Percentiles rank a stretch among this genome's conserved stretches.
Evolutionary conservation across 805 yeast genomes (phyloP).

Genomic region (Candida vaughaniae): DNA sequence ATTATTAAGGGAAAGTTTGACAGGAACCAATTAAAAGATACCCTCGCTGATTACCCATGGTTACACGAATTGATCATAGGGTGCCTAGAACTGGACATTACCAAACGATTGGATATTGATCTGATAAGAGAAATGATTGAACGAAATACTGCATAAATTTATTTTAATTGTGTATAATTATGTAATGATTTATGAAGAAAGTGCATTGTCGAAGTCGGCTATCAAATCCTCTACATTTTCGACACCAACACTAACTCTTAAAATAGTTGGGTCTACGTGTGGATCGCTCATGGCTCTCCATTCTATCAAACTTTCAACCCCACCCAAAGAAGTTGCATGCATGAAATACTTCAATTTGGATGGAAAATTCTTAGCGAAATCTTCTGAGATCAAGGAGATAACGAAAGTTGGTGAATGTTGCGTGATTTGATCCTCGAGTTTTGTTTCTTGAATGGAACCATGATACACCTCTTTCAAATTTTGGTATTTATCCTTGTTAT

Average conservation of each 20-base stretch:
- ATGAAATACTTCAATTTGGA: slow-evolving; percentile 65
- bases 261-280: slow-evolving; percentile 50
- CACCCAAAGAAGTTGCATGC: slow-evolving; percentile 86
- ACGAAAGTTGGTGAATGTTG: slow-evolving; percentile 75
- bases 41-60: slow-evolving; percentile 23
- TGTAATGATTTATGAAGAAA: slow-evolving; percentile 19
- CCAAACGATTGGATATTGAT: slow-evolving; percentile 52
- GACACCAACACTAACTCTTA: slow-evolving; percentile 79
- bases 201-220: slow-evolving; percentile 64
- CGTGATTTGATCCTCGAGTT: slow-evolving; percentile 53
- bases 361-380: slow-evolving; percentile 64
- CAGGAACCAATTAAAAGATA: slow-evolving; percentile 31
- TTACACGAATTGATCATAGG: slow-evolving; percentile 43
- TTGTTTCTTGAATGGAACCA: slow-evolving; percentile 73
- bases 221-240: slow-evolving; percentile 79
- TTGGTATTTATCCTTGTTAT: slow-evolving; percentile 48
- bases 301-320: slow-evolving; percentile 86
- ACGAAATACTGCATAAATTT: slow-evolving; percentile 7
- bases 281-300: slow-evolving; percentile 76
- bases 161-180: not conserved
- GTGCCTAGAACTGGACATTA: slow-evolving; percentile 52
- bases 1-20: slow-evolving; percentile 69
- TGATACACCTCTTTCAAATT: slow-evolving; percentile 57
- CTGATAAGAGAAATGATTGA: slow-evolving; percentile 6
- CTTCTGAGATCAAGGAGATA: slow-evolving; percentile 49